These are phyloP conservation scores for Tolypocladium sp. DNA, from an alignment of 2,329 filamentous ascomycete species.

Conservation along the genomic window DNA sequence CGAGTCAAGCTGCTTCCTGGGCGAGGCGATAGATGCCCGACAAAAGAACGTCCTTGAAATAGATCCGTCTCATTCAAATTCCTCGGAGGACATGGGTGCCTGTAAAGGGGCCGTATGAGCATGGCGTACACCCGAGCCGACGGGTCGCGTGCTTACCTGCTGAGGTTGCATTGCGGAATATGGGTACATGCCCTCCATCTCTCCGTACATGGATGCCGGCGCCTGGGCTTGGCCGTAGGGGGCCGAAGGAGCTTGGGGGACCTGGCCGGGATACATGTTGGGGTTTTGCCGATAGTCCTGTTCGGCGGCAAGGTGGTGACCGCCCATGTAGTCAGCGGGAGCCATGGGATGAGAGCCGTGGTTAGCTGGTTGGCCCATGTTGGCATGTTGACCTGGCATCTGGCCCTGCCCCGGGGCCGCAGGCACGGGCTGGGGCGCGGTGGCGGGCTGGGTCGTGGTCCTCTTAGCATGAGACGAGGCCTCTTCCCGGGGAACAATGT, in stretches of 20 bases:
- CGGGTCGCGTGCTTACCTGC: constrained; percentile 49
- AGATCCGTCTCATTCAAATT: constrained; percentile 24
- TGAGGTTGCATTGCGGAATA: constrained; percentile 76
- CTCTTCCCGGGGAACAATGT: constrained; percentile 95
- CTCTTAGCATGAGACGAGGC: constrained; percentile 79
- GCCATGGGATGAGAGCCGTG: constrained; percentile 49
- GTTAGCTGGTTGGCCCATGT: constrained; percentile 45
- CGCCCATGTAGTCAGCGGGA: constrained; percentile 52
- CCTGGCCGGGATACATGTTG: constrained; percentile 73
- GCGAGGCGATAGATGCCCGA: not conserved
- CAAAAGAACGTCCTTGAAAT: not conserved
- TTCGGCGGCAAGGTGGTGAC: constrained; percentile 56
- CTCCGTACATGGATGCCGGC: constrained; percentile 60
- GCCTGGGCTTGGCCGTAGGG: constrained; percentile 71
- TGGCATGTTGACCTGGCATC: constrained; percentile 42
- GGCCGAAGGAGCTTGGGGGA: constrained; percentile 61
- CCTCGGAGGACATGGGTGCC: constrained; percentile 35
- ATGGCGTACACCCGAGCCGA: not conserved
- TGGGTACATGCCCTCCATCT: constrained; percentile 76
- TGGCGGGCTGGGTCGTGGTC: constrained; percentile 41
- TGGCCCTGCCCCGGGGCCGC: constrained; percentile 39
- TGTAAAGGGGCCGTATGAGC: constrained; percentile 12
- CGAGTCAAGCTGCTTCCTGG: not conserved
- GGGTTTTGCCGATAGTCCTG: constrained; percentile 73
- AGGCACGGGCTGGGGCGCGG: constrained; percentile 33